Percentiles rank a stretch among this genome's conserved stretches.
phyloP scores from a whole-genome alignment of 805 yeast species.

The Schwanniomyces vanrijiae region DNA sequence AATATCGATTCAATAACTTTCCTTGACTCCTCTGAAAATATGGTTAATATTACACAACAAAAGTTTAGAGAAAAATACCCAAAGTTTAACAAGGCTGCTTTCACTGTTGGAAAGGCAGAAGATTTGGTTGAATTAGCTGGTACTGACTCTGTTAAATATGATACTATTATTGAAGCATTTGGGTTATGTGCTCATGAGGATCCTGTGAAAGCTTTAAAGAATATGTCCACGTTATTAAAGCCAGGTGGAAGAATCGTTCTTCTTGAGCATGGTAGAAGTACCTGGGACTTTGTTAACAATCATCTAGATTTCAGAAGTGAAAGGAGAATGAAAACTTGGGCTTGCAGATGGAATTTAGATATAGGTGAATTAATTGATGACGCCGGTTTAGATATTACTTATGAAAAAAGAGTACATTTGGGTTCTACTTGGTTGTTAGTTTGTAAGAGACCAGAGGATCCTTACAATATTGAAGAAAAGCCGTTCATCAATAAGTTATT shows the following conservation, averaged over 20 bases:
- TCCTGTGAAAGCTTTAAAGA: constrained; percentile 77
- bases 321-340: constrained; percentile 86
- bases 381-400: constrained; percentile 80
- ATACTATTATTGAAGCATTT: constrained; percentile 90
- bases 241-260: constrained; percentile 89
- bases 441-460: constrained; percentile 73
- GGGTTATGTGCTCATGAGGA: constrained; percentile 96
- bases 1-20: constrained; percentile 73
- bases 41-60: constrained; percentile 78
- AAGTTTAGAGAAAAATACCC: constrained; percentile 74
- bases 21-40: constrained; percentile 77
- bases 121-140: constrained; percentile 62
- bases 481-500: constrained; percentile 42
- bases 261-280: constrained; percentile 90
- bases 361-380: constrained; percentile 83
- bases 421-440: constrained; percentile 91
- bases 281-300: constrained; percentile 73
- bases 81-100: constrained; percentile 68
- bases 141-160: constrained; percentile 59
- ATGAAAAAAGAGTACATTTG: constrained; percentile 77
- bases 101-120: constrained; percentile 89
- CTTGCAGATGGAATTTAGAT: constrained; percentile 96
- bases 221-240: constrained; percentile 69
- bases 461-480: constrained; percentile 43
- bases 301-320: constrained; percentile 82